These are phyloP conservation scores for Castanea crenata DNA, from an alignment of 306 rosid species.

Conservation along the genomic window DNA sequence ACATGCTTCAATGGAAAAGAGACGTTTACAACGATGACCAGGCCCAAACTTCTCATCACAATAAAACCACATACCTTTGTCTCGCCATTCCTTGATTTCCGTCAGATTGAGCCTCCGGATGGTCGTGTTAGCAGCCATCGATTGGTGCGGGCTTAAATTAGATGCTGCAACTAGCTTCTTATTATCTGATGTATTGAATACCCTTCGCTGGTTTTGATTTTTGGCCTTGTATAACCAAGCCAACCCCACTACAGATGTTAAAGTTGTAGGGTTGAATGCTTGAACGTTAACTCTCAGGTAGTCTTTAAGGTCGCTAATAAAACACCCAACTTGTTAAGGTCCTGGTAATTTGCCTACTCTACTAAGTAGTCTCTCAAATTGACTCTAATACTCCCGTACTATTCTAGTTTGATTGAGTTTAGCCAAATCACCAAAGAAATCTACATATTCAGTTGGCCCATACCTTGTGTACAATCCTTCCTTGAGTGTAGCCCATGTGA, in stretches of 20 bases:
- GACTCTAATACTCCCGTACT: no score
- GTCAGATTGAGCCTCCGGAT: accelerated
- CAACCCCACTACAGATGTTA: neutral
- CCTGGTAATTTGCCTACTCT: no score
- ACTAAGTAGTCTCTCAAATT: no score
- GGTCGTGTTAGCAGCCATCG: no score
- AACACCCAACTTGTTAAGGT: no score
- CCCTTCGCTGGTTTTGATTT: neutral
- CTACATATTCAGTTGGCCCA: no score
- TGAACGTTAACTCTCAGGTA: neutral
- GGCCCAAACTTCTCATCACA: neutral
- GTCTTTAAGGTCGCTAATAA: neutral
- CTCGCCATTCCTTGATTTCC: neutral
- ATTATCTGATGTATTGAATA: neutral
- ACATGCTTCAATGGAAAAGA: neutral
- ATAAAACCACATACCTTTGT: neutral
- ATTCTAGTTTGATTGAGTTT: no score
- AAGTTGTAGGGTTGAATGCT: neutral
- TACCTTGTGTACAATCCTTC: no score
- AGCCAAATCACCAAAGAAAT: no score
- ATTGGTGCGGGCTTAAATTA: neutral
- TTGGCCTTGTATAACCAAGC: neutral
- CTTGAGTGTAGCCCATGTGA: no score
- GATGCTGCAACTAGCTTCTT: neutral
- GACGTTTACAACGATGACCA: neutral